Conservation (phyloP, 1,284 basidiomycete genomes). For the Pulveroboletus sp. region DNA sequence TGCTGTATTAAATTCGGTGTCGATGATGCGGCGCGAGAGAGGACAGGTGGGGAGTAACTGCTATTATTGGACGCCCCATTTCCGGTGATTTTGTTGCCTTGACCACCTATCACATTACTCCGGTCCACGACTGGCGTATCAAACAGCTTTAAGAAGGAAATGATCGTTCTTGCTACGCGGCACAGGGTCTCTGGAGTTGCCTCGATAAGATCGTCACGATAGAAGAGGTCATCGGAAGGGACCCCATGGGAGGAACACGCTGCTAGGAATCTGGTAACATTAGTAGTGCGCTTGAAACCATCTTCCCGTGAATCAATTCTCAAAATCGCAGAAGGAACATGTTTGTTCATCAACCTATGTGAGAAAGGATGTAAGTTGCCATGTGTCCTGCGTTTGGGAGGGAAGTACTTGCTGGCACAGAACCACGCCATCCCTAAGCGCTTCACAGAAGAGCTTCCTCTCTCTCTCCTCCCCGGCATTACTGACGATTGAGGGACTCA, state of each 20-base stretch:
- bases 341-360: slow-evolving; percentile 68
- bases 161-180: slow-evolving; percentile 64
- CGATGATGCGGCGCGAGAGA: slow-evolving; percentile 48
- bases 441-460: slow-evolving; percentile 64
- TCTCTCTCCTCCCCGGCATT: slow-evolving; percentile 70
- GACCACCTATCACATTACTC: slow-evolving; percentile 43
- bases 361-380: neutral
- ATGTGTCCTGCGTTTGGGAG: neutral
- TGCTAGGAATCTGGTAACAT: slow-evolving; percentile 71
- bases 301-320: slow-evolving; percentile 68
- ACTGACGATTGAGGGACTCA: slow-evolving; percentile 40
- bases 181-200: slow-evolving; percentile 54
- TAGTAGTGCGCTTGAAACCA: slow-evolving; percentile 57
- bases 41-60: slow-evolving; percentile 35
- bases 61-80: slow-evolving; percentile 14
- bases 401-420: slow-evolving; percentile 72
- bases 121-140: slow-evolving; percentile 46
- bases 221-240: slow-evolving; percentile 59
- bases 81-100: slow-evolving; percentile 26
- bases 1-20: slow-evolving; percentile 53
- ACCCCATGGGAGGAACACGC: slow-evolving; percentile 65
- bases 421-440: slow-evolving; percentile 78
- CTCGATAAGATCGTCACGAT: slow-evolving; percentile 64
- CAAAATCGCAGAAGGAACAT: slow-evolving; percentile 56
- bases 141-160: slow-evolving; percentile 59